These are phyloP conservation scores for Austroboletus novae-zelandiae DNA, from an alignment of 1,284 basidiomycete species.

Conservation along the genomic window DNA sequence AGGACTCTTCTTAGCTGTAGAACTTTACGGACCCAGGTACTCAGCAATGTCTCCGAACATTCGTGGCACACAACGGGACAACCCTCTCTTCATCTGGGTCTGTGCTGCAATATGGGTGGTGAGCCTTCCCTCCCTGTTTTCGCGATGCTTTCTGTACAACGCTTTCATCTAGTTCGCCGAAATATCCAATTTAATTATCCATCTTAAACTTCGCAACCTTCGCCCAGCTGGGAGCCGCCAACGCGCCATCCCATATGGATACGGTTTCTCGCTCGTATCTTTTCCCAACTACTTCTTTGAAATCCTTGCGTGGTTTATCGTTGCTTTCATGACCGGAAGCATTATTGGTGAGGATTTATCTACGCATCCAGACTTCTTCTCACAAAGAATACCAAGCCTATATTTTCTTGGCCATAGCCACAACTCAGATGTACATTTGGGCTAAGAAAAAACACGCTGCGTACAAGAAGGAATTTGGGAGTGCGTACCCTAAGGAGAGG, in stretches of 20 bases:
- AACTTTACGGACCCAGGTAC: slow-evolving; percentile 76
- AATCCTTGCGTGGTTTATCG: slow-evolving; percentile 70
- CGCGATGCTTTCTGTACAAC: background rate
- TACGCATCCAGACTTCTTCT: slow-evolving; percentile 1
- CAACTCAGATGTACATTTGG: slow-evolving; percentile 83
- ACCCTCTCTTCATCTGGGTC: slow-evolving; percentile 65
- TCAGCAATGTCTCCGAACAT: slow-evolving; percentile 61
- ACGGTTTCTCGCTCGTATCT: slow-evolving; percentile 83
- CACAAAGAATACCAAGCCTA: slow-evolving; percentile 45
- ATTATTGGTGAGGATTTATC: slow-evolving; percentile 57
- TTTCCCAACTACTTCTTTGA: slow-evolving; percentile 98
- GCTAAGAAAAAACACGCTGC: slow-evolving; percentile 87
- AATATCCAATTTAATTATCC: slow-evolving; percentile 84
- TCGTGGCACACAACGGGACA: slow-evolving; percentile 64
- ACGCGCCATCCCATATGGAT: slow-evolving; percentile 83
- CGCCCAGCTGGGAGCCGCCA: slow-evolving; percentile 80
- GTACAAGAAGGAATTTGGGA: slow-evolving; percentile 94
- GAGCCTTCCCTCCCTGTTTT: slow-evolving; percentile 33
- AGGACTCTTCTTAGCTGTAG: slow-evolving; percentile 73
- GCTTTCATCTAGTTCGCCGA: slow-evolving; percentile 66
- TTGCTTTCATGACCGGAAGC: slow-evolving; percentile 80
- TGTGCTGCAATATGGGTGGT: slow-evolving; percentile 77
- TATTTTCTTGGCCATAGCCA: slow-evolving; percentile 70
- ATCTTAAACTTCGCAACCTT: slow-evolving; percentile 80
- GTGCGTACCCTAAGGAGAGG: slow-evolving; percentile 73